phyloP scores from a whole-genome alignment of 805 yeast genomes.

The Myxozyma melibiosi region DNA sequence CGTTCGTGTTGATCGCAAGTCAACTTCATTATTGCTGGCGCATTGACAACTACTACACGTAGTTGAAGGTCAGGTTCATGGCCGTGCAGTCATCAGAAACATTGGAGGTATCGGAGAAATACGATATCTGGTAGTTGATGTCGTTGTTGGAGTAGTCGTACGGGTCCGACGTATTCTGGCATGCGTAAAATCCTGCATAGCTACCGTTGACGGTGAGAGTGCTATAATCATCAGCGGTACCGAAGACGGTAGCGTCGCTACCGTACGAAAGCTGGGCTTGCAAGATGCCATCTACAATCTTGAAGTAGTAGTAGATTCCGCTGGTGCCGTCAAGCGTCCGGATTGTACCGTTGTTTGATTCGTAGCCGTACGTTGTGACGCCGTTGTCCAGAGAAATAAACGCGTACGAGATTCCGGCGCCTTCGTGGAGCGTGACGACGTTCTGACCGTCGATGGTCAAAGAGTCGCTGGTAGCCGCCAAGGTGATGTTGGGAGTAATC shows the following conservation, averaged over 20 bases:
- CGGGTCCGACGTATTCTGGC: conserved; percentile 40
- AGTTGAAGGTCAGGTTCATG: background rate
- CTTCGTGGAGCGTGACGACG: conserved; percentile 9
- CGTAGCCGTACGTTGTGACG: background rate
- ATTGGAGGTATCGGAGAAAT: background rate
- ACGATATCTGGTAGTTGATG: background rate
- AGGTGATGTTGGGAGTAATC: background rate
- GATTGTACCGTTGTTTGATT: background rate
- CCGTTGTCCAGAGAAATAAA: conserved; percentile 3
- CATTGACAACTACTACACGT: background rate
- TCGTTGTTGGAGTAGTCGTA: conserved; percentile 11
- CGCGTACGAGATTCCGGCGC: conserved; percentile 7
- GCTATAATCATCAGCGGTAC: background rate
- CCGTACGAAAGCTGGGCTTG: background rate
- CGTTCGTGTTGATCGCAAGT: no score
- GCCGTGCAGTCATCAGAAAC: background rate
- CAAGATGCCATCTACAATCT: background rate
- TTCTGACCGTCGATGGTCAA: conserved; percentile 40
- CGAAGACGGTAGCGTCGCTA: background rate
- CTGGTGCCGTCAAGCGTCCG: background rate
- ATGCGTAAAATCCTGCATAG: conserved; percentile 41
- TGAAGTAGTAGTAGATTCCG: background rate
- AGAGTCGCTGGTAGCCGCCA: conserved; percentile 24
- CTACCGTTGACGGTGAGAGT: conserved; percentile 3
- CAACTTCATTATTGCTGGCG: no score